Conservation (phyloP, 352 stramenopile species). For the Phytophthora cactorum region DNA sequence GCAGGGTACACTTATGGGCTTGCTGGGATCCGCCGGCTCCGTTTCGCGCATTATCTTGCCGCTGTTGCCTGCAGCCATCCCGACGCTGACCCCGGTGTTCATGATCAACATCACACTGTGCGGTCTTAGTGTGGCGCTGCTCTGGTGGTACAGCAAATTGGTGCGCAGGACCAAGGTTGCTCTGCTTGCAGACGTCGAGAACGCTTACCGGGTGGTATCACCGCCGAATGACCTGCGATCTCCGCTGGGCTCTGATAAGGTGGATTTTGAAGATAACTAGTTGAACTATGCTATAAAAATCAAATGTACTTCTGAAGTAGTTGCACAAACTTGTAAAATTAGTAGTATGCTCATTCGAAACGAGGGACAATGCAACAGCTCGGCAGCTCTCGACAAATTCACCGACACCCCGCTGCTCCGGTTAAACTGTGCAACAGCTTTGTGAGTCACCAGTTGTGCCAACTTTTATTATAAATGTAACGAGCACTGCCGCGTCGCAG, state of each 20-base stretch:
- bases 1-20: constrained; percentile 82
- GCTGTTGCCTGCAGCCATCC: constrained; percentile 70
- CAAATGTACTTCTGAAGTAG: not conserved
- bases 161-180: constrained; percentile 60
- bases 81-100: constrained; percentile 75
- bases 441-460: too few species aligned
- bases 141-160: constrained; percentile 76
- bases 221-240: constrained; percentile 48
- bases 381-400: too few species aligned
- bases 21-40: constrained; percentile 75
- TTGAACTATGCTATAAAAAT: constrained; percentile 2
- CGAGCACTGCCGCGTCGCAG: not conserved
- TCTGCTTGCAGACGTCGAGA: constrained; percentile 52
- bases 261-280: constrained; percentile 37
- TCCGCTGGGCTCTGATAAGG: constrained; percentile 50
- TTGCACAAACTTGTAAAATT: not conserved
- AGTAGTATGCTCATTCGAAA: too few species aligned
- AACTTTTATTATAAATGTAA: not conserved
- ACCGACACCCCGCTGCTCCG: too few species aligned
- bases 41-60: constrained; percentile 80
- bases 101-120: constrained; percentile 75
- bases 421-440: too few species aligned
- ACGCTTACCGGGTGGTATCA: constrained; percentile 31
- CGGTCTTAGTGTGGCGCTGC: constrained; percentile 53
- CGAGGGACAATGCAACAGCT: too few species aligned